phyloP scores from a whole-genome alignment of 2,329 filamentous ascomycete species.

The Plenodomus tracheiphilus region DNA sequence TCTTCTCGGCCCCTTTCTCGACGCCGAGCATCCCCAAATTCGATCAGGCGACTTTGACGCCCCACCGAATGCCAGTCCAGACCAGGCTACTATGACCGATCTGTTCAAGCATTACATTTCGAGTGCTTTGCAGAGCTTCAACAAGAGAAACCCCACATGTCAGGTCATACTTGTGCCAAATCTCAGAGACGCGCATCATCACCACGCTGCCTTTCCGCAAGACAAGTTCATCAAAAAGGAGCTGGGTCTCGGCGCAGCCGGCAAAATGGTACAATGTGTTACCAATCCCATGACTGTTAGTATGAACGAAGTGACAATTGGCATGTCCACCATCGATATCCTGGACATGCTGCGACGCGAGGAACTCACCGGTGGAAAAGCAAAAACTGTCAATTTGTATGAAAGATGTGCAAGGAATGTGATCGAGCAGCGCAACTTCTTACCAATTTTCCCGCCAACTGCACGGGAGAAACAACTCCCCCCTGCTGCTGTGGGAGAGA shows the following conservation, averaged over 20 bases:
- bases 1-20: conserved; percentile 84
- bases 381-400: conserved; percentile 63
- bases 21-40: conserved; percentile 86
- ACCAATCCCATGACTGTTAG: conserved; percentile 90
- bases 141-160: conserved; percentile 70
- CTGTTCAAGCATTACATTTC: conserved; percentile 83
- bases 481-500: conserved; percentile 39
- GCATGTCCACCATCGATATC: conserved; percentile 80
- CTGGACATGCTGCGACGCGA: conserved; percentile 80
- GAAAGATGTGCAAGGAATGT: conserved; percentile 75
- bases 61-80: conserved; percentile 55
- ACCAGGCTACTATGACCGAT: conserved; percentile 77
- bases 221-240: conserved; percentile 70
- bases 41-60: conserved; percentile 58
- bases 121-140: conserved; percentile 71
- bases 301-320: conserved; percentile 83
- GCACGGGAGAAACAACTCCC: conserved; percentile 67
- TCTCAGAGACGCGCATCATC: conserved; percentile 77
- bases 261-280: conserved; percentile 72
- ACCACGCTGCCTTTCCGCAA: conserved; percentile 86
- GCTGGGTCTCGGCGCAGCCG: conserved; percentile 66
- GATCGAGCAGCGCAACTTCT: conserved; percentile 88
- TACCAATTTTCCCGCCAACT: conserved; percentile 82
- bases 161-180: conserved; percentile 84
- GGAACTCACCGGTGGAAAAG: conserved; percentile 65